Base-by-base conservation (phyloP, 768 basidiomycete genomes). In the Roridomyces roridus region DNA sequence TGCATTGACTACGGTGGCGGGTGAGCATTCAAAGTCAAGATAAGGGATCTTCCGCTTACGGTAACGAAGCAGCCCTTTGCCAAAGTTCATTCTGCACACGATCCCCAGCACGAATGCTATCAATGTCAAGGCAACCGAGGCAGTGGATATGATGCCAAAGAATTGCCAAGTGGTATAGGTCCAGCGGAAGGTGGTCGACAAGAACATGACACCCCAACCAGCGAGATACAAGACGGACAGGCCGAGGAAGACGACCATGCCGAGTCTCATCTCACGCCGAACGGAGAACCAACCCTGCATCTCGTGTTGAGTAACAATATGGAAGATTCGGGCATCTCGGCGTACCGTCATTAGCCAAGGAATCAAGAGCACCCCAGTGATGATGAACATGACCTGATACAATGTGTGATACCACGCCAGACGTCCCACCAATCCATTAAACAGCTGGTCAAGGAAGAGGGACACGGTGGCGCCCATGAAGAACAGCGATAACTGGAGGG, bases 381-480 rank as follows among this genome's bases (percentile, higher is more conserved):
- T 62, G 55, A 83, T 81, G 46, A 84, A 78, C 14, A 84, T 65
- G 7, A 77, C 79, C 65, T 83, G 80, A 74, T 89, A 92, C 23
- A 84, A 53, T 6, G 51, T 72, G 26, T 73, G 69, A 36, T 77
- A 76, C 23, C 67, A 66, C 21, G 80, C 82, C 31, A 85, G 68
- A 39, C 78, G 79, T 17, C 82, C 87, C 39, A 89, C 85, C 34
- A 79, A 73, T 29, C 87, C 86, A 65, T 87, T 86, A 69, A 80
- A 84, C 43, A 92, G 75, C 62, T 88, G 88, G 67, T 94, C 91
- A 50, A 92, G 70, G 91, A 91, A 92, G 26, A 92, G 76, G 11
- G 82, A 84, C 23, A 88, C 84, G 3, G 89, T 82, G 40, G 81
- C 78, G 26, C 82, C 77, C 71, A 92, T 85, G 75, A 92, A 93